Conservation (phyloP, 352 stramenopile genomes). For the Phytophthora parvispora region DNA sequence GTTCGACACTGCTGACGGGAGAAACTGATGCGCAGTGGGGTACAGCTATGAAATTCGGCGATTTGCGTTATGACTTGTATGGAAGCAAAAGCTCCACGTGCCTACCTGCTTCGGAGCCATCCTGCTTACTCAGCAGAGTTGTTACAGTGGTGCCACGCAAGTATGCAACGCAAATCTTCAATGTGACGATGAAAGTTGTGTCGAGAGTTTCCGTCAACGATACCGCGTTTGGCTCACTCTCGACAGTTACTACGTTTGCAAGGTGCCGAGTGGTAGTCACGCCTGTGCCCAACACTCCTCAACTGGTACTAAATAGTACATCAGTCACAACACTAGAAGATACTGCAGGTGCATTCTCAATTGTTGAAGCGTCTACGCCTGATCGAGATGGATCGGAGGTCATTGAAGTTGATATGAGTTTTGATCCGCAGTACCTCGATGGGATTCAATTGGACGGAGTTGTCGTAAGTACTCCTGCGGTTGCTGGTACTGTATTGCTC, state of each 20-base stretch:
- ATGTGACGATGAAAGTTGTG: constrained; percentile 39
- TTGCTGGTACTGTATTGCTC: constrained; percentile 29
- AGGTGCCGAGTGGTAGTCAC: constrained; percentile 44
- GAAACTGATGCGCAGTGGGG: constrained; percentile 18
- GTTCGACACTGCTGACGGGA: constrained; percentile 9
- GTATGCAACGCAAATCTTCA: constrained; percentile 53
- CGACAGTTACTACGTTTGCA: constrained; percentile 30
- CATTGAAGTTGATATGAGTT: constrained; percentile 47
- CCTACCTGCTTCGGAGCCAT: constrained; percentile 9
- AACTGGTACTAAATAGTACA: constrained; percentile 39
- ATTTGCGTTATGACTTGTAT: constrained; percentile 25
- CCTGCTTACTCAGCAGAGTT: constrained; percentile 23
- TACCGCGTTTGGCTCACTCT: constrained; percentile 28
- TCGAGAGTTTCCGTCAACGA: constrained; percentile 28
- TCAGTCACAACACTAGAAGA: constrained; percentile 46
- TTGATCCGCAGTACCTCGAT: constrained; percentile 43
- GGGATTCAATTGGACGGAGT: constrained; percentile 43
- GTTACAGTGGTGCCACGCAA: constrained; percentile 44
- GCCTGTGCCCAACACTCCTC: constrained; percentile 47
- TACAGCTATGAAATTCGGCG: constrained; percentile 6
- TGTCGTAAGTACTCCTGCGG: constrained; percentile 1
- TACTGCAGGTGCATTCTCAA: constrained; percentile 32
- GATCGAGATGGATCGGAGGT: constrained; percentile 61
- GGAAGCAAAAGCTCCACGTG: constrained; percentile 17
- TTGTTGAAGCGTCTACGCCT: constrained; percentile 48